phyloP scores from a whole-genome alignment of 2,329 filamentous ascomycete genomes.

The Trichoderma cornu-damae region DNA sequence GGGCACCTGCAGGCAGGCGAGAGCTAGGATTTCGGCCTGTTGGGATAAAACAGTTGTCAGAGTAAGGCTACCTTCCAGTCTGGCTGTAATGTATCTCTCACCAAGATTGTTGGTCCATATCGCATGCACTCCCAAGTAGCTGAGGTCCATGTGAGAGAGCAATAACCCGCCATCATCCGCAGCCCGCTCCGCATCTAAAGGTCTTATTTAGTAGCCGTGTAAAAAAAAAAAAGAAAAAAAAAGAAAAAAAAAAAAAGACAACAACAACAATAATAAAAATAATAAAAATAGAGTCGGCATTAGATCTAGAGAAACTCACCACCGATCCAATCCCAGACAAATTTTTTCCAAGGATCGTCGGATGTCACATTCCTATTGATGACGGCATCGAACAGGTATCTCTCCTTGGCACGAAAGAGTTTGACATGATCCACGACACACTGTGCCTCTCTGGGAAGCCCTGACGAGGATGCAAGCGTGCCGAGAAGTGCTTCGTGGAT shows the following conservation, averaged over 20 bases:
- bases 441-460: conserved; percentile 48
- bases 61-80: neutral
- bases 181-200: conserved; percentile 56
- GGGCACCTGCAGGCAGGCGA: conserved; percentile 43
- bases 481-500: conserved; percentile 52
- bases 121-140: conserved; percentile 67
- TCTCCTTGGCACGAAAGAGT: conserved; percentile 55
- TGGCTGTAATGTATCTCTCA: conserved; percentile 29
- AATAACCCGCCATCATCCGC: conserved; percentile 67
- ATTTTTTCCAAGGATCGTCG: conserved; percentile 69
- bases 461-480: conserved; percentile 40
- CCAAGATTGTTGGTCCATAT: conserved; percentile 69
- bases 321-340: conserved; percentile 72
- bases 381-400: conserved; percentile 58
- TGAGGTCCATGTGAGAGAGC: conserved; percentile 61
- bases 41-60: conserved; percentile 16
- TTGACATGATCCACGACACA: conserved; percentile 52
- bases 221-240: too few species aligned
- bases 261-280: too few species aligned
- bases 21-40: conserved; percentile 45
- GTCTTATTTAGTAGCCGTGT: conserved; percentile 21
- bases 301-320: conserved; percentile 40
- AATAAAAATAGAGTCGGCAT: neutral
- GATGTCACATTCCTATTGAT: conserved; percentile 62
- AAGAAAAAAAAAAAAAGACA: too few species aligned